phyloP scores from a whole-genome alignment of 805 yeast genomes.

The Barnettozyma botsteinii region DNA sequence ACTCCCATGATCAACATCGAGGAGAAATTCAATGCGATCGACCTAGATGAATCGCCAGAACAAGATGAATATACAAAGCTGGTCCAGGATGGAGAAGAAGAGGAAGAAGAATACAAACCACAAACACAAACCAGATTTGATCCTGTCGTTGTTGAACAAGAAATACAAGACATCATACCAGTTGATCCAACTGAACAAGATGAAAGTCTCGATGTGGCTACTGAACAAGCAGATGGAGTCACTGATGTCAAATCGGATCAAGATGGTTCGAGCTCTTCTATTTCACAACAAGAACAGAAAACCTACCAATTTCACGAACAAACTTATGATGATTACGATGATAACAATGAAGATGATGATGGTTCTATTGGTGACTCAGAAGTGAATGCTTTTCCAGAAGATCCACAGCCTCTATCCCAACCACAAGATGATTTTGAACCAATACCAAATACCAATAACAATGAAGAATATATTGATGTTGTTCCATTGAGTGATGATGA shows the following conservation, averaged over 20 bases:
- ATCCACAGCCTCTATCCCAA: neutral
- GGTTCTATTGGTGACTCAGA: neutral
- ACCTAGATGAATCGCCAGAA: neutral
- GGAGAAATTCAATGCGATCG: slow-evolving; percentile 4
- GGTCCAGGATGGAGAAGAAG: slow-evolving; percentile 19
- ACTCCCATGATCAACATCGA: slow-evolving; percentile 5
- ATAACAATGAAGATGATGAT: slow-evolving; percentile 1
- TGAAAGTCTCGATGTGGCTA: neutral
- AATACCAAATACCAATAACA: neutral
- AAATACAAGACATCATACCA: no score
- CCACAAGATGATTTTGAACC: neutral
- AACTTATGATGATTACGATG: slow-evolving; percentile 5
- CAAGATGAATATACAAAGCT: slow-evolving; percentile 8
- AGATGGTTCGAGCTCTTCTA: neutral
- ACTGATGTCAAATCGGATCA: neutral
- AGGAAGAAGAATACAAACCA: slow-evolving; percentile 21
- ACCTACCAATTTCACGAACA: slow-evolving; percentile 7
- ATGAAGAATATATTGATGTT: slow-evolving; percentile 7
- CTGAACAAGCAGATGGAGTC: neutral
- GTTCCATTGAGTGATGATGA: slow-evolving; percentile 10
- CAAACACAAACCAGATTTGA: slow-evolving; percentile 10
- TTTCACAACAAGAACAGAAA: neutral
- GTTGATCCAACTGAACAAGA: neutral
- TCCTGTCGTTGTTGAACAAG: slow-evolving; percentile 1
- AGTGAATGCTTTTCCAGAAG: neutral